A percentile compares a stretch with the other conserved stretches of the same genome.
Evolutionary conservation across 2,329 filamentous ascomycete species (phyloP).

Genomic region (Fusarium haematococcum): DNA sequence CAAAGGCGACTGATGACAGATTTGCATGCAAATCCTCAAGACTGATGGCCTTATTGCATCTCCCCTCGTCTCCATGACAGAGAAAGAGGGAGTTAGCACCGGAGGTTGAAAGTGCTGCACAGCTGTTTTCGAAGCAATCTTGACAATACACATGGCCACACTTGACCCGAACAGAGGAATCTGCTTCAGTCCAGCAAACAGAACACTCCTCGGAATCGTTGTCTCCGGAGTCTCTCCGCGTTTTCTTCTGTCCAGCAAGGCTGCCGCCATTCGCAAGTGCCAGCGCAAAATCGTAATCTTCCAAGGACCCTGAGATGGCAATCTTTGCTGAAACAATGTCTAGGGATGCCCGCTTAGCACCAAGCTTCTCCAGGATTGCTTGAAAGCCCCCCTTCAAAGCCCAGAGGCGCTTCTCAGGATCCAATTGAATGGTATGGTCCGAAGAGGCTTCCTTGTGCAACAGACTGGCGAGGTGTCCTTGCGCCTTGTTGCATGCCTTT

Average conservation of each 20-base stretch:
- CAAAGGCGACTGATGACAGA: conserved; percentile 45
- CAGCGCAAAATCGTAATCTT: fast-evolving
- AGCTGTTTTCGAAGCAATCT: conserved; percentile 52
- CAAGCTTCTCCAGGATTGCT: conserved; percentile 42
- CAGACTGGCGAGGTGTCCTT: conserved; percentile 3
- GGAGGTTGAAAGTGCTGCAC: conserved; percentile 12
- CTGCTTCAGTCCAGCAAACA: conserved; percentile 53
- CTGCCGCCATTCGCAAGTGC: neutral
- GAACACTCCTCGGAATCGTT: conserved; percentile 36
- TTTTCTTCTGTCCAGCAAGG: neutral
- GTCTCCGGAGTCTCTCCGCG: neutral
- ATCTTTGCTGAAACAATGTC: conserved; percentile 50
- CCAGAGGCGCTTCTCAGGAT: conserved; percentile 43
- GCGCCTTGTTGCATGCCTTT: neutral
- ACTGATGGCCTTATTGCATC: conserved; percentile 39
- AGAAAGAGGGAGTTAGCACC: neutral
- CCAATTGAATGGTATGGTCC: conserved; percentile 43
- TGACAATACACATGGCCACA: conserved; percentile 58
- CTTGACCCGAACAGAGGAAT: conserved; percentile 48
- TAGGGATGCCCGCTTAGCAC: conserved; percentile 44
- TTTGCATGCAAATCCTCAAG: conserved; percentile 37
- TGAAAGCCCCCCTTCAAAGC: conserved; percentile 50
- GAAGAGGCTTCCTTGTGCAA: neutral
- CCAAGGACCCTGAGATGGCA: conserved; percentile 43
- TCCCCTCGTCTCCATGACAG: neutral